A percentile compares a stretch with the other conserved stretches of the same genome.
Conservation (phyloP, 805 yeast genomes). For the Pichia pseudocactophila region DNA sequence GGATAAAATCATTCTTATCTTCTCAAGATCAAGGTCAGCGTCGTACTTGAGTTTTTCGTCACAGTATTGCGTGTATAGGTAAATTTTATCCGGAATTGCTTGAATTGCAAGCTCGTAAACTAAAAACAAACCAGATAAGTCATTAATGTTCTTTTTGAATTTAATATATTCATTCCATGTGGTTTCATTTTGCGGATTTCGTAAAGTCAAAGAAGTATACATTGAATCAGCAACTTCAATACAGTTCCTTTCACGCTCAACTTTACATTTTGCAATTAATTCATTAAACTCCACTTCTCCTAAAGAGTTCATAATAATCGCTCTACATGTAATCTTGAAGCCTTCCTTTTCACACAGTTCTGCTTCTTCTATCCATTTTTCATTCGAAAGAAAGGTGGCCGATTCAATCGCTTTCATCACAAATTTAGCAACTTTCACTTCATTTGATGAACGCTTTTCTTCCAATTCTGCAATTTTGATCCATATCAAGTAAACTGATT, state of each 20-base stretch:
- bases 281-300: not conserved
- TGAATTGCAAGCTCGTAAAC: slow-evolving; percentile 47
- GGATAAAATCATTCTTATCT: slow-evolving; percentile 46
- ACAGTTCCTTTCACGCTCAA: slow-evolving; percentile 16
- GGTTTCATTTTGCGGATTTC: slow-evolving; percentile 36
- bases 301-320: slow-evolving; percentile 36
- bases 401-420: slow-evolving; percentile 37
- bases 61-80: slow-evolving; percentile 61
- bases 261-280: slow-evolving; percentile 26
- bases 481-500: slow-evolving; percentile 48
- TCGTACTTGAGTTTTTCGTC: slow-evolving; percentile 51
- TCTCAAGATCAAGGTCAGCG: slow-evolving; percentile 38
- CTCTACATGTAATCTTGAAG: slow-evolving; percentile 39
- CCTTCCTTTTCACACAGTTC: slow-evolving; percentile 40
- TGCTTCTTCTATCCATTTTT: slow-evolving; percentile 52
- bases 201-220: slow-evolving; percentile 36
- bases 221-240: slow-evolving; percentile 38
- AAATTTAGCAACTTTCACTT: slow-evolving; percentile 38
- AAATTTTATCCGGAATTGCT: slow-evolving; percentile 39
- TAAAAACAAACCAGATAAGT: slow-evolving; percentile 28
- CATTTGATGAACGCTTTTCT: slow-evolving; percentile 38
- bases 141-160: slow-evolving; percentile 25
- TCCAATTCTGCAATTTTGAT: slow-evolving; percentile 61
- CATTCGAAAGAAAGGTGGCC: slow-evolving; percentile 24
- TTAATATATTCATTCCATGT: slow-evolving; percentile 42